Base-by-base conservation (phyloP, 306 rosid species). In the Astragalus membranaceus region DNA sequence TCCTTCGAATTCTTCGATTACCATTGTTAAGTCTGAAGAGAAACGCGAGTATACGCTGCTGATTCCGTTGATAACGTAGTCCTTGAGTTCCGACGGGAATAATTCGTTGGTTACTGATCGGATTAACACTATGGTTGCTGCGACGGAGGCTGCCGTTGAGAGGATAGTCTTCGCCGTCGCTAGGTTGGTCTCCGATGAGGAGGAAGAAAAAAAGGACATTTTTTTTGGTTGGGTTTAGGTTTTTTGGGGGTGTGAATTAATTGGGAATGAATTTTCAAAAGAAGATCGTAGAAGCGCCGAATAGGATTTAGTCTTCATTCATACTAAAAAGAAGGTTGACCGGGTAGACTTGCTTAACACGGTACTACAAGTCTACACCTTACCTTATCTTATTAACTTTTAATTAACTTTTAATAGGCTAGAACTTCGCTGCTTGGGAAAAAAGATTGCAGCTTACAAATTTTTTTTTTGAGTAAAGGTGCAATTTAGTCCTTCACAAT, bases 1-100 rank as follows among this genome's bases (percentile, higher is more conserved):
- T 13, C 96, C 97, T 6, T 91, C 86, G 70, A 80, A 84, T 72
- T 88, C 96, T 30, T 85, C 86, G 48, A 91, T 73, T 10, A 91
- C 81, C 60, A 88, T 79, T 5, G 91, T 91, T 70, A 82, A 70
- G 15, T 79, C 77, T 12, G 78, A 53, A 4, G 96, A 88, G 86
- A 83, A 85, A 4, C 82, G 79, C 13, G 14, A 42, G 58, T 77
- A 58, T 16, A 79, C 12, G 60, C 49, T 41, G 14, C 74, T 60
- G 48, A 80, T 49, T 3, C 77, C 77, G 4, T 33, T 49, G 56
- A 48, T 66, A 2, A 89, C 1, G 55, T 68, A 77, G 16, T 71
- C 71, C 0, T 48, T 79, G 47, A 92, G 9, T 4, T 87, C 85
- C 11, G 9, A 7, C 0, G 95, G 98, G n/a, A 89, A 8, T 36